These are phyloP conservation scores for Emmonsia crescens DNA, from an alignment of 2,329 filamentous ascomycete species.

Conservation along the genomic window DNA sequence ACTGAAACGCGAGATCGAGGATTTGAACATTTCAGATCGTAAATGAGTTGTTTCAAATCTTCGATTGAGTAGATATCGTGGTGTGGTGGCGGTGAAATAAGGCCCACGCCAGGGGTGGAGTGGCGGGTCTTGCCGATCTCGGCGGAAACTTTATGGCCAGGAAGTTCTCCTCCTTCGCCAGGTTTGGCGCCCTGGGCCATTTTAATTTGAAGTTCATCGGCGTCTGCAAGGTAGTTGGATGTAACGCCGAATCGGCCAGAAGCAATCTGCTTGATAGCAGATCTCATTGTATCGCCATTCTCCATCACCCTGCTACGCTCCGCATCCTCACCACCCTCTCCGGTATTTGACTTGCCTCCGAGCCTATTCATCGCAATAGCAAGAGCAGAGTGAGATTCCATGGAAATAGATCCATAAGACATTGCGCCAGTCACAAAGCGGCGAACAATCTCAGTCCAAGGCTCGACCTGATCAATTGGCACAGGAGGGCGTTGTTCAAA, in stretches of 20 bases:
- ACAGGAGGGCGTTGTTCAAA: slow-evolving; percentile 78
- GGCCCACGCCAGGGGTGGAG: slow-evolving; percentile 88
- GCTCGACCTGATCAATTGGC: slow-evolving; percentile 92
- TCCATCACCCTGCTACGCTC: slow-evolving; percentile 78
- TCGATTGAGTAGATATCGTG: slow-evolving; percentile 99
- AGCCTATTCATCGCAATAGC: slow-evolving; percentile 95
- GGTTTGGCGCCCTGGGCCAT: slow-evolving; percentile 99
- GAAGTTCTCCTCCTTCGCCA: slow-evolving; percentile 92
- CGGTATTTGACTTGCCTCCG: slow-evolving; percentile 94
- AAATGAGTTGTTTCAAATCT: slow-evolving; percentile 94
- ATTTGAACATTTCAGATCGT: slow-evolving; percentile 94
- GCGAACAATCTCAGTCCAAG: slow-evolving; percentile 95
- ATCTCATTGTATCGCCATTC: slow-evolving; percentile 94
- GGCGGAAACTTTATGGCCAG: slow-evolving; percentile 90
- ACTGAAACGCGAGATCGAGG: slow-evolving; percentile 86
- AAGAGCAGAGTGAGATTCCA: slow-evolving; percentile 94
- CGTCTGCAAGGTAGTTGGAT: slow-evolving; percentile 85
- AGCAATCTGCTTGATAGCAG: slow-evolving; percentile 94
- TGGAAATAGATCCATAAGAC: slow-evolving; percentile 97
- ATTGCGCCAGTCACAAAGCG: slow-evolving; percentile 95
- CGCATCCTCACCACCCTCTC: slow-evolving; percentile 91
- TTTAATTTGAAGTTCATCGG: slow-evolving; percentile 96
- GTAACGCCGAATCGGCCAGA: slow-evolving; percentile 95
- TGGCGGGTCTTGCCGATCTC: slow-evolving; percentile 90
- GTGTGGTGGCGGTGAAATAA: slow-evolving; percentile 91